Conservation (phyloP, 2,329 filamentous ascomycete genomes). For the Hyphodiscus sp. region DNA sequence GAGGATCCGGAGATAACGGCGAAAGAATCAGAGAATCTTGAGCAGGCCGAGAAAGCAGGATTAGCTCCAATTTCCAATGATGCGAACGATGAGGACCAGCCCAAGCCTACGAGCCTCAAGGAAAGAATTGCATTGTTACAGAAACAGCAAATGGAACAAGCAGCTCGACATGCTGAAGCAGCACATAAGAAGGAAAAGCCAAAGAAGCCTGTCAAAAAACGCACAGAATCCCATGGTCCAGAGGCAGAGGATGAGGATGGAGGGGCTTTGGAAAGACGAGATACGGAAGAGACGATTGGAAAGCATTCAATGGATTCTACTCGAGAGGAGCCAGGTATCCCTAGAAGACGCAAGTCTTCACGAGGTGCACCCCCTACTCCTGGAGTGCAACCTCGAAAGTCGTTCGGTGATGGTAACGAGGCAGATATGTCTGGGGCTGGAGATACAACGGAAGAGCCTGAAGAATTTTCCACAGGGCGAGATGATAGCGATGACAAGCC, state of each 20-base stretch:
- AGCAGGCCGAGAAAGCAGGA: slow-evolving; percentile 63
- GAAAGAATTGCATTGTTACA: slow-evolving; percentile 92
- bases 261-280: slow-evolving; percentile 38
- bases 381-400: slow-evolving; percentile 30
- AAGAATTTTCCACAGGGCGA: slow-evolving; percentile 52
- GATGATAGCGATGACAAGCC: slow-evolving; percentile 65
- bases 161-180: slow-evolving; percentile 72
- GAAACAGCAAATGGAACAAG: slow-evolving; percentile 88
- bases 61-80: slow-evolving; percentile 41
- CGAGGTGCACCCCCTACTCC: slow-evolving; percentile 33
- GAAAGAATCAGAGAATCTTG: slow-evolving; percentile 57
- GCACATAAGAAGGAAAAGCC: slow-evolving; percentile 80
- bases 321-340: slow-evolving; percentile 35
- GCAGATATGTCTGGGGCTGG: slow-evolving; percentile 59
- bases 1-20: slow-evolving; percentile 73
- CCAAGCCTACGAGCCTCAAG: slow-evolving; percentile 89
- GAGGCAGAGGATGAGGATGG: slow-evolving; percentile 33
- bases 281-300: slow-evolving; percentile 40
- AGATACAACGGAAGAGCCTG: slow-evolving; percentile 55
- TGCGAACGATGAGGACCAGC: slow-evolving; percentile 66
- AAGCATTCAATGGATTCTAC: slow-evolving; percentile 45
- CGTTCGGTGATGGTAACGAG: slow-evolving; percentile 54
- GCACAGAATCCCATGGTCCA: slow-evolving; percentile 42
- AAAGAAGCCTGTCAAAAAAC: slow-evolving; percentile 69
- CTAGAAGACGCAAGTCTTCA: slow-evolving; percentile 47